Evolutionary conservation across 1,139 yeast species (phyloP).

Genomic region (Maudiozyma humilis): DNA sequence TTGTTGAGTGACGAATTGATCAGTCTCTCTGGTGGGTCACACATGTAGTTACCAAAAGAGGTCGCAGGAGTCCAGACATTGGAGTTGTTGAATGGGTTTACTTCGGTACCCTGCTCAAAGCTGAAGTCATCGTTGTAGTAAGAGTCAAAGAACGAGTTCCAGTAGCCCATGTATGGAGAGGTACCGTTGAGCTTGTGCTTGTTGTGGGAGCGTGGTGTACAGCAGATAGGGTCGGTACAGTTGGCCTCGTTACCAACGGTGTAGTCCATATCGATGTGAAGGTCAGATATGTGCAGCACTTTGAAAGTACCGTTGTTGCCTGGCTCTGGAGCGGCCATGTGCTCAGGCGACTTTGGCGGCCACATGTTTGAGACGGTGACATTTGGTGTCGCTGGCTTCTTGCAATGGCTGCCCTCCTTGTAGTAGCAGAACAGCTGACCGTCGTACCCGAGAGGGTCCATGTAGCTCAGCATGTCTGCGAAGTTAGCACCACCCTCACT

Average conservation of each 20-base stretch:
- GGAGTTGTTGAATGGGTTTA: background rate
- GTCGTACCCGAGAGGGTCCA: conserved; percentile 1
- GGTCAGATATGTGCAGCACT: background rate
- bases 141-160: too few species aligned
- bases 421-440: conserved; percentile 1
- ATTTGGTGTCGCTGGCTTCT: too few species aligned
- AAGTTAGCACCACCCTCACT: background rate
- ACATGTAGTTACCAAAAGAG: conserved; percentile 1
- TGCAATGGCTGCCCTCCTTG: background rate
- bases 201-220: background rate
- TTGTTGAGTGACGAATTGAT: too few species aligned
- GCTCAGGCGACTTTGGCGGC: too few species aligned
- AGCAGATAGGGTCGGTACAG: conserved; percentile 1
- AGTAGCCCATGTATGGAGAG: too few species aligned
- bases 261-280: conserved; percentile 1
- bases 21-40: conserved; percentile 2
- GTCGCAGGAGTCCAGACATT: background rate
- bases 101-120: background rate
- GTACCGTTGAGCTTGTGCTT: too few species aligned
- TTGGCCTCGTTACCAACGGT: conserved; percentile 1
- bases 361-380: too few species aligned
- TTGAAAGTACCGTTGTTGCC: conserved; percentile 2
- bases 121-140: background rate
- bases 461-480: background rate
- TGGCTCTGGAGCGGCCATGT: conserved; percentile 2